Evolutionary conservation across 2,329 filamentous ascomycete species (phyloP).

Genomic region (Trichoderma guizhouense): DNA sequence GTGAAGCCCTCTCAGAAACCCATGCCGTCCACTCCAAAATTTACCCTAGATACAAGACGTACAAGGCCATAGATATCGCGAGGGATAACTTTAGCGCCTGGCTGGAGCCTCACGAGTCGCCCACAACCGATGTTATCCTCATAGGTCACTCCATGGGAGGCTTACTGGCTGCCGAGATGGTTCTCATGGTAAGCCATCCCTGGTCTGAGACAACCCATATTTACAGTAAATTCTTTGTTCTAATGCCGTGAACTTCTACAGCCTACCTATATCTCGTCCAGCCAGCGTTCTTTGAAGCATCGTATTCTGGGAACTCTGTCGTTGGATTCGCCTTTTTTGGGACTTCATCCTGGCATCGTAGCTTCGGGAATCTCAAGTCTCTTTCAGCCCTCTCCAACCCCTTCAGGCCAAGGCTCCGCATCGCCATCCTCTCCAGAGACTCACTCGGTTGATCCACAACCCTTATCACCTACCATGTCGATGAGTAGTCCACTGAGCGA

Average conservation of each 20-base stretch:
- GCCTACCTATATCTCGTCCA: conserved; percentile 35
- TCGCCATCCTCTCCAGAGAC: not conserved
- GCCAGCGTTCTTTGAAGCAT: conserved; percentile 57
- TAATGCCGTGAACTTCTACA: conserved; percentile 19
- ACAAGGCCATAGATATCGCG: conserved; percentile 67
- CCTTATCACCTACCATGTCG: not conserved
- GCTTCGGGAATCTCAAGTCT: conserved; percentile 77
- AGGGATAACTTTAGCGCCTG: conserved; percentile 80
- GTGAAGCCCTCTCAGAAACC: conserved; percentile 62
- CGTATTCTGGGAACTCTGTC: conserved; percentile 76
- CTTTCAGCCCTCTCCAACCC: conserved; percentile 51
- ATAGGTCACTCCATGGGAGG: conserved; percentile 91
- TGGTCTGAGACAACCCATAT: not conserved
- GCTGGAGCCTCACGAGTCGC: conserved; percentile 72
- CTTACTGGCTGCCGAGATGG: conserved; percentile 74
- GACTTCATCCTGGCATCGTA: conserved; percentile 84
- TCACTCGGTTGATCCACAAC: conserved; percentile 19
- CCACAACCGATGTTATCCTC: conserved; percentile 73
- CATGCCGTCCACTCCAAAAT: conserved; percentile 85
- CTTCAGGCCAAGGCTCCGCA: conserved; percentile 6
- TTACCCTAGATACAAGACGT: conserved; percentile 76
- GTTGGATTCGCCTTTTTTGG: conserved; percentile 82
- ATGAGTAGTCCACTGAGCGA: conserved; percentile 22
- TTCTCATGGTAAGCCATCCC: conserved; percentile 51
- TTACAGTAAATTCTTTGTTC: not conserved